Conservation (phyloP, 208 protist genomes). For the Acanthamoeba royreba region DNA sequence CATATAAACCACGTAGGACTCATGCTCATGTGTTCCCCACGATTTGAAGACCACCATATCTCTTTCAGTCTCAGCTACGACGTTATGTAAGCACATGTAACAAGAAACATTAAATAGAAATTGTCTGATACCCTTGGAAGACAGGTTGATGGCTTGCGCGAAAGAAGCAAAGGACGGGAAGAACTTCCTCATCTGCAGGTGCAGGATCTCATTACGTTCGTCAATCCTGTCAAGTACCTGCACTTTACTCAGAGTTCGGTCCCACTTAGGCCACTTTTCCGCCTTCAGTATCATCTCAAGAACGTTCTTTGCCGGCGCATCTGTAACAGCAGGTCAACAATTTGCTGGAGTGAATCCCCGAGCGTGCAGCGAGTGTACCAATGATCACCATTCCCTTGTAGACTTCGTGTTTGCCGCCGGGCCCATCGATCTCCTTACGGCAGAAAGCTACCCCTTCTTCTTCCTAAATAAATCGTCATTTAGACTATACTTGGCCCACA, state of each 20-base stretch:
- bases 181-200: conserved; percentile 5
- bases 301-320: background rate
- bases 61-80: background rate
- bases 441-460: background rate
- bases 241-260: background rate
- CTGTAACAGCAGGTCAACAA: background rate
- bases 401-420: background rate
- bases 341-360: too few relatives aligned
- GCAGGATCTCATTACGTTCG: background rate
- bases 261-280: conserved; percentile 31
- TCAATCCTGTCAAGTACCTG: background rate
- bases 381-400: background rate
- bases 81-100: background rate
- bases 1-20: background rate
- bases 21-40: background rate
- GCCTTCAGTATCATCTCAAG: background rate
- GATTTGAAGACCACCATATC: conserved; percentile 19
- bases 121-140: background rate
- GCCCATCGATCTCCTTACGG: background rate
- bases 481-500: background rate
- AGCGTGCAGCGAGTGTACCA: background rate
- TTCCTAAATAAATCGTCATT: background rate
- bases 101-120: too few relatives aligned
- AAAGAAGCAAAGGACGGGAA: conserved; percentile 16
- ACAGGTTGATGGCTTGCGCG: background rate